Evolutionary conservation across 305 asterid species (phyloP).

Genomic region (Striga hermonthica): DNA sequence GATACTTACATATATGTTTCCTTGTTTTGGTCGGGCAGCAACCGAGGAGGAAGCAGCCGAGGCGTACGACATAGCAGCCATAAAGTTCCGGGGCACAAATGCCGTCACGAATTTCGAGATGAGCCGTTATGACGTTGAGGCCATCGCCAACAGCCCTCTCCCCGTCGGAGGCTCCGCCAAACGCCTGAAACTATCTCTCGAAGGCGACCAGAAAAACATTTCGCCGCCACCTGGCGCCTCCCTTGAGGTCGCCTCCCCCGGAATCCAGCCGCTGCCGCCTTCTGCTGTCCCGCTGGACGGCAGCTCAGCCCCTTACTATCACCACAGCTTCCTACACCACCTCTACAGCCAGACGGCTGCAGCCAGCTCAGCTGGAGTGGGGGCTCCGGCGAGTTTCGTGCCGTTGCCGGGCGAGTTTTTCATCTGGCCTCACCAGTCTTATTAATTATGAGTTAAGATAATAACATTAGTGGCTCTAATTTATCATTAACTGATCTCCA

Average conservation of each 20-base stretch:
- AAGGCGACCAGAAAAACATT: conserved; percentile 49
- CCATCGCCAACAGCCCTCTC: conserved; percentile 78
- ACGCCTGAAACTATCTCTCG: conserved; percentile 68
- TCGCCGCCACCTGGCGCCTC: conserved; percentile 26
- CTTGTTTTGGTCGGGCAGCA: conserved; percentile 44
- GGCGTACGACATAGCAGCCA: conserved; percentile 97
- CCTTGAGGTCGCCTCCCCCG: conserved; percentile 40
- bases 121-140: conserved; percentile 80
- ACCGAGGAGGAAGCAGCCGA: conserved; percentile 99
- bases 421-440: conserved; percentile 70
- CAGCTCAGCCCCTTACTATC: conserved; percentile 39
- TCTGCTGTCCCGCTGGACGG: conserved; percentile 48
- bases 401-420: conserved; percentile 48
- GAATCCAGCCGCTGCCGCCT: conserved; percentile 30
- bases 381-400: conserved; percentile 35
- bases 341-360: conserved; percentile 32
- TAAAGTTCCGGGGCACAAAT: conserved; percentile 83
- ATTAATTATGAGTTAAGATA: conserved; percentile 25
- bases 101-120: conserved; percentile 97
- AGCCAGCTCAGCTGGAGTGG: conserved; percentile 21
- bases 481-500: conserved; percentile 30
- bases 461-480: background rate
- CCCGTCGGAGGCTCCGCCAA: conserved; percentile 89
- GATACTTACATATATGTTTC: too few species aligned
- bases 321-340: conserved; percentile 54